phyloP scores from a whole-genome alignment of 371 early-diverging fungal species.

The Entomophthora muscae region DNA sequence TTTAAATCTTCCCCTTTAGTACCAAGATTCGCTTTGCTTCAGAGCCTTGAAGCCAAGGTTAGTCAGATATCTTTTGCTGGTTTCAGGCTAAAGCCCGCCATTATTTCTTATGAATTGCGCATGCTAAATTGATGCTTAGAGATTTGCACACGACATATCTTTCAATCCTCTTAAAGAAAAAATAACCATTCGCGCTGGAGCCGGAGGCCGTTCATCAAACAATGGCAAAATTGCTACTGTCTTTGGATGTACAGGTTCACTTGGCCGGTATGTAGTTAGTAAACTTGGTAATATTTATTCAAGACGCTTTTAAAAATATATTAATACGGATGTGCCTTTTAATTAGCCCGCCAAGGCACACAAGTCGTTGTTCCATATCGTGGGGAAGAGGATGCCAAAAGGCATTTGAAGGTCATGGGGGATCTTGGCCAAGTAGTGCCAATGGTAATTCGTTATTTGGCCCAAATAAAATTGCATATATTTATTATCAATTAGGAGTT shows the following conservation, averaged over 20 bases:
- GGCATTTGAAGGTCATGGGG: conserved; percentile 80
- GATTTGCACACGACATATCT: too few species aligned
- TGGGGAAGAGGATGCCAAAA: conserved; percentile 58
- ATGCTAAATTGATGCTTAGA: too few species aligned
- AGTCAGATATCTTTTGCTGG: too few species aligned
- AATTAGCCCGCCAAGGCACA: conserved; percentile 54
- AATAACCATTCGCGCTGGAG: conserved; percentile 8
- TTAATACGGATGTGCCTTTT: background rate
- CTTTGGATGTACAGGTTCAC: conserved; percentile 90
- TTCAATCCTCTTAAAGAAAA: too few species aligned
- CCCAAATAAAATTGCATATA: too few species aligned
- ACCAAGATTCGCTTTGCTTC: too few species aligned
- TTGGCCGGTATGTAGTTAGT: conserved; percentile 85
- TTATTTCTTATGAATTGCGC: too few species aligned
- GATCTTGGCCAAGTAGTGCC: conserved; percentile 90
- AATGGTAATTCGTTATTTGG: conserved; percentile 30
- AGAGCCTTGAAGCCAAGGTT: too few species aligned
- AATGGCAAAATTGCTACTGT: conserved; percentile 85
- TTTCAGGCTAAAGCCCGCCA: too few species aligned
- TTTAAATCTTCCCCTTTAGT: too few species aligned
- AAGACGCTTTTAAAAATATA: too few species aligned
- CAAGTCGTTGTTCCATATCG: conserved; percentile 85
- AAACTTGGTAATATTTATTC: conserved; percentile 48
- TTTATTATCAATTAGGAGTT: conserved; percentile 36
- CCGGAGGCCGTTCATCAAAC: conserved; percentile 43